These are phyloP conservation scores for Tricholomella constricta DNA, from an alignment of 768 basidiomycete species.

Conservation along the genomic window DNA sequence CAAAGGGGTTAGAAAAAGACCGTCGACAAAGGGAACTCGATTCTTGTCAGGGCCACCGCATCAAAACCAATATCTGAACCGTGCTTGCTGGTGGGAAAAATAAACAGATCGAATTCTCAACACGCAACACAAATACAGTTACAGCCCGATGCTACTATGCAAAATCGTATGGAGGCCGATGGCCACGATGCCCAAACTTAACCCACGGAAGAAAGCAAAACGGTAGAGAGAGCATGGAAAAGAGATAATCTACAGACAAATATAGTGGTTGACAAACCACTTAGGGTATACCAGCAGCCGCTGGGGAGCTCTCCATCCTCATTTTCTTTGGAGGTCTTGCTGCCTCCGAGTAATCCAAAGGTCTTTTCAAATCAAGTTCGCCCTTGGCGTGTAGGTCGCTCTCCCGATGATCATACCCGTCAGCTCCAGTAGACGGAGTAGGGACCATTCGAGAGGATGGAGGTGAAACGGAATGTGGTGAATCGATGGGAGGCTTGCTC, in stretches of 20 bases:
- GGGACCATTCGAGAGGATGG: conserved; percentile 58
- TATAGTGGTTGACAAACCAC: conserved; percentile 20
- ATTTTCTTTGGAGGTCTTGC: conserved; percentile 68
- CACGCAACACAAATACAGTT: conserved; percentile 31
- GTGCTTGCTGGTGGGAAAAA: conserved; percentile 21
- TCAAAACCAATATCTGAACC: conserved; percentile 10
- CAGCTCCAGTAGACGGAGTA: conserved; percentile 45
- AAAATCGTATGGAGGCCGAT: conserved; percentile 18
- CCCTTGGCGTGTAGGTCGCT: conserved; percentile 43
- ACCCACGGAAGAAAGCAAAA: conserved; percentile 25
- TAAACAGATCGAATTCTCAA: conserved; percentile 11
- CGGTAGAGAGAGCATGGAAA: conserved; percentile 31
- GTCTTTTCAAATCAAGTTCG: conserved; percentile 62
- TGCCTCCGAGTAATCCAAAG: conserved; percentile 54
- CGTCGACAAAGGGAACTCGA: conserved; percentile 9
- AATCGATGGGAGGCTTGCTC: conserved; percentile 45
- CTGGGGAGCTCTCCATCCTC: conserved; percentile 58
- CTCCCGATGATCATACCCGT: conserved; percentile 41
- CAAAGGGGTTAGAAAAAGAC: conserved; percentile 7
- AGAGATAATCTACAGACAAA: conserved; percentile 38
- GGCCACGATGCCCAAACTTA: conserved; percentile 21
- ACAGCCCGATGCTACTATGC: conserved; percentile 23
- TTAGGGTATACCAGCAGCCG: conserved; percentile 57
- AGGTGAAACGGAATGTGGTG: conserved; percentile 52
- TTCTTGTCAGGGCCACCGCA: conserved; percentile 14